Conservation (phyloP, 805 yeast genomes). For the Metschnikowia drakensbergensis region DNA sequence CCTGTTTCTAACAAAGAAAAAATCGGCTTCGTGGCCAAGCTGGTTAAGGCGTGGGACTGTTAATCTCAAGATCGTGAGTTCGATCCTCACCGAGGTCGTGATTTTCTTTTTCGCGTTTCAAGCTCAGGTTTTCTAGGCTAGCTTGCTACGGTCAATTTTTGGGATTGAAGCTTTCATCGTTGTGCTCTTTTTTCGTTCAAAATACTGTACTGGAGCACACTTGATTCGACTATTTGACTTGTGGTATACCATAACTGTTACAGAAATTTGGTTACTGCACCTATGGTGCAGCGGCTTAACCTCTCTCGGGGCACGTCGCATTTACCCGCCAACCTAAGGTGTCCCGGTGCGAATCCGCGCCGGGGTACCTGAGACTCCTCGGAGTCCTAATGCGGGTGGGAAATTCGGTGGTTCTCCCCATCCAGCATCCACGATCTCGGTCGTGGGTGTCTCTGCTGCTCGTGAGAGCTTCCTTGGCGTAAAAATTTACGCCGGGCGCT, state of each 20-base stretch:
- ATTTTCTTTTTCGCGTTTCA: neutral
- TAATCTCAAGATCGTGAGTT: conserved; percentile 23
- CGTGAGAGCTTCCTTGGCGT: conserved; percentile 57
- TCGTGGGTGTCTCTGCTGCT: conserved; percentile 26
- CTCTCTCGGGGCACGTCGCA: conserved; percentile 45
- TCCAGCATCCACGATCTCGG: conserved; percentile 20
- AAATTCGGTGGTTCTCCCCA: conserved; percentile 60
- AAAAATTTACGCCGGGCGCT: conserved; percentile 51
- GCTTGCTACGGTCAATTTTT: too few species aligned
- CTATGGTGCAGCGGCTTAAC: conserved; percentile 25
- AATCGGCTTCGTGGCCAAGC: conserved; percentile 21
- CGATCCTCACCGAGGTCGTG: conserved; percentile 23
- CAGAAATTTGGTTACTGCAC: conserved; percentile 11
- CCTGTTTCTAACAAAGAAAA: neutral
- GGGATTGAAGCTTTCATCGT: too few species aligned
- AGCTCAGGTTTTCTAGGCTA: too few species aligned
- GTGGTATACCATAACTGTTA: neutral
- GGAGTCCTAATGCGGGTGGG: conserved; percentile 44
- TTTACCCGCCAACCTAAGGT: conserved; percentile 40
- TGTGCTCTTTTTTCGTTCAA: neutral
- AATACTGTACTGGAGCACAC: too few species aligned
- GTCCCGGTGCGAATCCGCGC: conserved; percentile 14
- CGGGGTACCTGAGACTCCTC: conserved; percentile 4
- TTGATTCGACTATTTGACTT: too few species aligned
- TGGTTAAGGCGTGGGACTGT: conserved; percentile 23